phyloP scores from a whole-genome alignment of 78 protist genomes.

The Isochrysis galbana region DNA sequence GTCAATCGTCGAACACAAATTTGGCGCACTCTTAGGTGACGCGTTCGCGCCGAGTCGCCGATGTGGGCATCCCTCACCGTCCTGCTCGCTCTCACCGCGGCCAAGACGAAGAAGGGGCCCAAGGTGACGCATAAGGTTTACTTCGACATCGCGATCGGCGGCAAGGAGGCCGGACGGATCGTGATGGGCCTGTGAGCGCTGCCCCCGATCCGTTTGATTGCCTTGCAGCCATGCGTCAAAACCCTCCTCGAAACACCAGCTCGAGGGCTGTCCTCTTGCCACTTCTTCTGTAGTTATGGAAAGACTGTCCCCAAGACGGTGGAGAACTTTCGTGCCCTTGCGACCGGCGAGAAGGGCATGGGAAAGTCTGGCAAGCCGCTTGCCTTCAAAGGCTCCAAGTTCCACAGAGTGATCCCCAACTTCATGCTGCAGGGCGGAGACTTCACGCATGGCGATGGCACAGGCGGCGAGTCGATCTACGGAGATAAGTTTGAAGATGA shows the following conservation, averaged over 20 bases:
- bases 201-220: no score
- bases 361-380: conserved; percentile 42
- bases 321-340: conserved; percentile 63
- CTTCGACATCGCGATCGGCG: neutral
- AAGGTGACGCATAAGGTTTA: neutral
- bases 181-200: neutral
- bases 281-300: neutral
- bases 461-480: conserved; percentile 64
- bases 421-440: conserved; percentile 65
- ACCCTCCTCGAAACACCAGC: neutral
- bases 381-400: conserved; percentile 45
- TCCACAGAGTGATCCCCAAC: conserved; percentile 62
- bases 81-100: neutral
- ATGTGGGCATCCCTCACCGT: neutral
- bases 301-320: conserved; percentile 49
- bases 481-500: conserved; percentile 56
- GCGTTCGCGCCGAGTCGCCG: neutral
- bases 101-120: neutral
- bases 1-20: no score
- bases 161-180: neutral
- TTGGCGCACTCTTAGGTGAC: neutral
- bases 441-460: conserved; percentile 56
- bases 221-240: no score
- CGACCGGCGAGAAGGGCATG: conserved; percentile 62
- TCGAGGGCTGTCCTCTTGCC: neutral